Percentiles rank a stretch among this genome's conserved stretches.
These are phyloP conservation scores for Gracilaria caudata DNA, from an alignment of 23 red algal species.

Conservation along the genomic window DNA sequence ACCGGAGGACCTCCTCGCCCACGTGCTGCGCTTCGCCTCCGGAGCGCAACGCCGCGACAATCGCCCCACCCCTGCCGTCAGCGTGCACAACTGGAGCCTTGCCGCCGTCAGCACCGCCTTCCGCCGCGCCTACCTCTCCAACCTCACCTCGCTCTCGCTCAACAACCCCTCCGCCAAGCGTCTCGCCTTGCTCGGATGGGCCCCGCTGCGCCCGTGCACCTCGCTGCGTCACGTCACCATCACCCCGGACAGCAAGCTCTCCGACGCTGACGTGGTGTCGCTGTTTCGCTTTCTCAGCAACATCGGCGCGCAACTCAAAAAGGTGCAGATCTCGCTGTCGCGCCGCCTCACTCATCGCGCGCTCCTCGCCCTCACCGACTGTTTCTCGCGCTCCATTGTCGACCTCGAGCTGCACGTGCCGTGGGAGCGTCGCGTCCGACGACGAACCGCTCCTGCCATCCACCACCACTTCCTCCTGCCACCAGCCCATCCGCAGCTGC, in stretches of 20 bases:
- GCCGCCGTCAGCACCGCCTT: slow-evolving; percentile 25
- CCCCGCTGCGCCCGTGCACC: slow-evolving; percentile 13
- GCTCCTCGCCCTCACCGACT: not conserved
- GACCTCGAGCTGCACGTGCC: slow-evolving; percentile 35
- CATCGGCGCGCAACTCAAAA: not conserved
- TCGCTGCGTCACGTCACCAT: slow-evolving; percentile 37
- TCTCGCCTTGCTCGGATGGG: slow-evolving; percentile 13
- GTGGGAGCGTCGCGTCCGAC: not conserved
- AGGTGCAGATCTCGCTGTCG: slow-evolving; percentile 28
- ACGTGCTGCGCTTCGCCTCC: slow-evolving; percentile 51
- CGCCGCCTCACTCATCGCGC: not conserved
- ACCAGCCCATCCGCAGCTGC: not conserved
- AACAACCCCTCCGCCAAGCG: slow-evolving; percentile 27
- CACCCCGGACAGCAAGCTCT: slow-evolving; percentile 17
- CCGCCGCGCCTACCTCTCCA: slow-evolving; percentile 41
- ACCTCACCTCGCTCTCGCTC: slow-evolving; percentile 45
- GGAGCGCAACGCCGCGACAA: slow-evolving; percentile 28
- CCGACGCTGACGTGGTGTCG: slow-evolving; percentile 3
- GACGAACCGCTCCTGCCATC: not conserved
- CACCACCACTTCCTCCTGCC: not conserved
- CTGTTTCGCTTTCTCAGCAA: slow-evolving; percentile 13
- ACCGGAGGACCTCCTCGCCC: slow-evolving; percentile 47
- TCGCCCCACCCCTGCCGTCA: slow-evolving; percentile 15
- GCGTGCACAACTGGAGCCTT: not conserved
- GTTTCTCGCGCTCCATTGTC: slow-evolving; percentile 18